Evolutionary conservation across 177 flowering plant genomes (phyloP).

Genomic region (Vitis hybrid): DNA sequence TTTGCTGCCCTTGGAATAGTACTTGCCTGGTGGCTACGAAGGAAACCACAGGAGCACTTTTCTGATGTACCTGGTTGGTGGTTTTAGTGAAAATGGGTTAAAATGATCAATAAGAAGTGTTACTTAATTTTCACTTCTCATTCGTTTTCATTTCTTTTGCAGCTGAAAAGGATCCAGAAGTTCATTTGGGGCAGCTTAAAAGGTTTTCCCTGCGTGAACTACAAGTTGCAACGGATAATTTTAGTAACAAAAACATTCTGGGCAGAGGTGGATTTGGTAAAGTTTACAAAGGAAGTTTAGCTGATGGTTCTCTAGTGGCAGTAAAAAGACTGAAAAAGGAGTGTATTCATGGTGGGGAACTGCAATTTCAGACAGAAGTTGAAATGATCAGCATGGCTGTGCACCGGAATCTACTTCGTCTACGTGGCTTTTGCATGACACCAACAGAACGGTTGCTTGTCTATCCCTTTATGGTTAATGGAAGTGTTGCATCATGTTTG

Average conservation of each 20-base stretch:
- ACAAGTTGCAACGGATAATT: slow-evolving; percentile 39
- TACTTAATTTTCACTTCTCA: not conserved
- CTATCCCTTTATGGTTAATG: slow-evolving; percentile 41
- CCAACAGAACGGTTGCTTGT: slow-evolving; percentile 43
- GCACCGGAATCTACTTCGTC: slow-evolving; percentile 37
- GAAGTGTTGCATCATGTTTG: slow-evolving; percentile 43
- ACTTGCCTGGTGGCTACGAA: slow-evolving; percentile 72
- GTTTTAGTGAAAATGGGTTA: not conserved
- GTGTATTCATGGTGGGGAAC: slow-evolving; percentile 41
- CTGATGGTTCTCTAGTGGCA: slow-evolving; percentile 40
- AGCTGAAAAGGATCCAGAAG: slow-evolving; percentile 49
- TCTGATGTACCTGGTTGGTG: slow-evolving; percentile 91
- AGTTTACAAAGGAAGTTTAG: slow-evolving; percentile 41
- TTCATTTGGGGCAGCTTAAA: slow-evolving; percentile 41
- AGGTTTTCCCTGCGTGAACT: slow-evolving; percentile 37
- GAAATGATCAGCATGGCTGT: slow-evolving; percentile 50
- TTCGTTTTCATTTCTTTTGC: slow-evolving; percentile 9
- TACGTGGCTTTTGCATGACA: slow-evolving; percentile 44
- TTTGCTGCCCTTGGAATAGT: slow-evolving; percentile 92
- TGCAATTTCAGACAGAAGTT: slow-evolving; percentile 45
- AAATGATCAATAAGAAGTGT: not conserved
- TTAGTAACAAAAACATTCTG: slow-evolving; percentile 34
- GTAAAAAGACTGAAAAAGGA: slow-evolving; percentile 44
- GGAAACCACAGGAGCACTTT: slow-evolving; percentile 81
- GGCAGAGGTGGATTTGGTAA: slow-evolving; percentile 46